Evolutionary conservation across 257 asterid species (phyloP).

Genomic region (Solanum chilense): DNA sequence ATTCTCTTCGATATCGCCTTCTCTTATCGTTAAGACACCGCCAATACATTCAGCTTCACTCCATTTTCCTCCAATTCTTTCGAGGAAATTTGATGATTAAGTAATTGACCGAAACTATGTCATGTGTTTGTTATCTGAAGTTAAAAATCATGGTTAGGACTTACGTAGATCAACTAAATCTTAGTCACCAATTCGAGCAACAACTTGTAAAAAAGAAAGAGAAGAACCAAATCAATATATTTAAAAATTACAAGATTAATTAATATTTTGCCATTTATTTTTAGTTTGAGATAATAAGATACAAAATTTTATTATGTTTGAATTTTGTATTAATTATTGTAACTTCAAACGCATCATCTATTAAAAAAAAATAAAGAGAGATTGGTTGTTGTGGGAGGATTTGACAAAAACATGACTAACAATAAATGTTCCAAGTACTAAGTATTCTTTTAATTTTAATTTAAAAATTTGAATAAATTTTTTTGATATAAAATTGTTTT

Average conservation of each 20-base stretch:
- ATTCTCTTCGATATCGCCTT: no score
- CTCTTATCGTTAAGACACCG: no score
- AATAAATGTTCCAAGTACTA: no score
- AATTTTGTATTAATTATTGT: neutral
- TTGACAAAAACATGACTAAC: neutral
- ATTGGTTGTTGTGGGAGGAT: neutral
- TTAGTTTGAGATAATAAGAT: no score
- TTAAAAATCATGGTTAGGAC: neutral
- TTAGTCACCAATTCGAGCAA: neutral
- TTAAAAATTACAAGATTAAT: no score
- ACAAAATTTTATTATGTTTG: no score
- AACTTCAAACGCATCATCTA: neutral
- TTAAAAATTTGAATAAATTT: no score
- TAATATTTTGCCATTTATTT: no score
- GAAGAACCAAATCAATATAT: neutral
- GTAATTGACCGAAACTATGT: neutral
- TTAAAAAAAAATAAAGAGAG: neutral
- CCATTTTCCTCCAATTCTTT: neutral
- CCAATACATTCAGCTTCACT: neutral
- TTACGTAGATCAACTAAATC: neutral
- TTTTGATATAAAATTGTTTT: rapidly evolving
- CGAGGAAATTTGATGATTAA: no score
- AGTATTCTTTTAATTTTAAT: no score
- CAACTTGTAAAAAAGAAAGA: neutral
- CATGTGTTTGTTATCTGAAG: neutral